A percentile compares a stretch with the other conserved stretches of the same genome.
Conservation (phyloP, 2,329 filamentous ascomycete genomes). For the Biscogniauxia marginata region DNA sequence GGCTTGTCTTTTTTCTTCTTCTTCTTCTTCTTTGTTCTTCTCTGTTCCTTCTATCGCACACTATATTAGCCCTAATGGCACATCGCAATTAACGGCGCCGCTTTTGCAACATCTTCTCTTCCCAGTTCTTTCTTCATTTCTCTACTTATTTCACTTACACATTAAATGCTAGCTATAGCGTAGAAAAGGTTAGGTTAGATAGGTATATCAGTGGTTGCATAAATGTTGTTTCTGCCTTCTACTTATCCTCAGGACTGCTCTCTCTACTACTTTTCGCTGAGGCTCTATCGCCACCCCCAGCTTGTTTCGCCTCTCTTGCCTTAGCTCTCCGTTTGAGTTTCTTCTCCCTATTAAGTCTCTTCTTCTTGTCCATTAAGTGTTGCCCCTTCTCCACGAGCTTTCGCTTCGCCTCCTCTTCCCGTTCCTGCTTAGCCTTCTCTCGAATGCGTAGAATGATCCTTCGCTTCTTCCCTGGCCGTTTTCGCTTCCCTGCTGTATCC, state of each 20-base stretch:
- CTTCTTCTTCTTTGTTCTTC: too few relatives aligned
- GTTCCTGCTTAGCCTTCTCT: conserved; percentile 42
- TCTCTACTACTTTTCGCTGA: conserved; percentile 16
- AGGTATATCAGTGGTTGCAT: background rate
- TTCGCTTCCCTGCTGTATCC: conserved; percentile 29
- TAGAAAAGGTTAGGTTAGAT: too few relatives aligned
- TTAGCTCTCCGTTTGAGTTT: conserved; percentile 59
- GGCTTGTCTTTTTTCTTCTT: too few relatives aligned
- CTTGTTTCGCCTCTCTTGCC: conserved; percentile 54
- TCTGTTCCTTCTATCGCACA: too few relatives aligned
- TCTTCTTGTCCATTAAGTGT: conserved; percentile 59
- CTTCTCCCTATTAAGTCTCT: conserved; percentile 58
- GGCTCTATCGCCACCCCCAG: conserved; percentile 21
- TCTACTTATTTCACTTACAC: too few relatives aligned
- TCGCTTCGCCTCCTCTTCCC: conserved; percentile 39
- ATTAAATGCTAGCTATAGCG: too few relatives aligned
- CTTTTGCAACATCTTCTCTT: too few relatives aligned
- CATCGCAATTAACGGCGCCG: too few relatives aligned
- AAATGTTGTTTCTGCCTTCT: background rate
- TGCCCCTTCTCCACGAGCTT: conserved; percentile 51
- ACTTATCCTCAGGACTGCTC: conserved; percentile 1
- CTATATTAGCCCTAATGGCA: too few relatives aligned
- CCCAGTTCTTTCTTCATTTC: too few relatives aligned
- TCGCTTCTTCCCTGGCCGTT: conserved; percentile 57
- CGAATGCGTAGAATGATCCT: conserved; percentile 51